Conservation (phyloP, 371 early-diverging fungal genomes). For the Neoconidiobolus thromboides region DNA sequence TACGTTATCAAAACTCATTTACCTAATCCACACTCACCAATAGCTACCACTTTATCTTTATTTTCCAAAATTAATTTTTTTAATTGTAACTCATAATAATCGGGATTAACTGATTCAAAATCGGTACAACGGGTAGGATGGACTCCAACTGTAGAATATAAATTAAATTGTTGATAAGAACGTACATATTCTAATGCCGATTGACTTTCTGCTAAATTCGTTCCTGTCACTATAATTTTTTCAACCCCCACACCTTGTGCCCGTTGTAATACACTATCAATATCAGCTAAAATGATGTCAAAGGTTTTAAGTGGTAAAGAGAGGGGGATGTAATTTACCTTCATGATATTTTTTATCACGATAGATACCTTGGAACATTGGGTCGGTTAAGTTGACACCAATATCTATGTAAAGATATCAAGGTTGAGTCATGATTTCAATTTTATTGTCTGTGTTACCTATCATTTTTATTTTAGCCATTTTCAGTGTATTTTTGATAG, state of each 20-base stretch:
- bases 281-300: conserved; percentile 32
- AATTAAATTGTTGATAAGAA: conserved; percentile 8
- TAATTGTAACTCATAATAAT: conserved; percentile 33
- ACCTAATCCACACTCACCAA: conserved; percentile 82
- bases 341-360: conserved; percentile 52
- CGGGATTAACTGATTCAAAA: conserved; percentile 37
- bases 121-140: conserved; percentile 73
- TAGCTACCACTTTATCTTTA: conserved; percentile 44
- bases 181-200: conserved; percentile 32
- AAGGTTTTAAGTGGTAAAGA: neutral
- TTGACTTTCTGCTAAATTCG: conserved; percentile 33
- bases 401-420: conserved; percentile 30
- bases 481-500: too few species aligned
- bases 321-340: conserved; percentile 15
- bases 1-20: conserved; percentile 1
- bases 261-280: conserved; percentile 35
- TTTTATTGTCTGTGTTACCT: neutral
- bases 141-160: conserved; percentile 70
- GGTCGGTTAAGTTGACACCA: conserved; percentile 67
- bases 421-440: neutral
- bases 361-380: conserved; percentile 66
- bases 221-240: conserved; percentile 60
- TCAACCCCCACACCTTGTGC: conserved; percentile 41
- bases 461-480: neutral
- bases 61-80: conserved; percentile 20